Conservation (phyloP, 2,329 filamentous ascomycete genomes). For the Fusarium devonianum region DNA sequence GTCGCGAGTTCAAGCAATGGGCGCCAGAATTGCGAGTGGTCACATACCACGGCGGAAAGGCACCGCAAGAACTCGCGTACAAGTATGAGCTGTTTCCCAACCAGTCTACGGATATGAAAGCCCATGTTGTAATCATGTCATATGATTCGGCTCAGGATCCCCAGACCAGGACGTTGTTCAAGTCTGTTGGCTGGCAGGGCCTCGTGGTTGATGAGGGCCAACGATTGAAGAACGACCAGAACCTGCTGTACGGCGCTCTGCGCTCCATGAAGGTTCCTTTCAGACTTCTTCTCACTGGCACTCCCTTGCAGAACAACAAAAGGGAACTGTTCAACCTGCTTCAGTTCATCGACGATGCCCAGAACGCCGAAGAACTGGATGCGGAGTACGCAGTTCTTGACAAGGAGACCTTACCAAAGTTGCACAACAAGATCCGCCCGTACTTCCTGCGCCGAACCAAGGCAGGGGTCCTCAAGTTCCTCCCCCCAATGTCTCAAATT, state of each 20-base stretch:
- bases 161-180: slow-evolving; percentile 70
- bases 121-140: slow-evolving; percentile 92
- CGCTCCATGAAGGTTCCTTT: slow-evolving; percentile 79
- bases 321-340: slow-evolving; percentile 95
- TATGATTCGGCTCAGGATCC: slow-evolving; percentile 88
- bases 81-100: slow-evolving; percentile 85
- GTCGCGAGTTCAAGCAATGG: slow-evolving; percentile 94
- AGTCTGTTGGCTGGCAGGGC: slow-evolving; percentile 79
- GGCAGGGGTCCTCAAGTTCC: slow-evolving; percentile 85
- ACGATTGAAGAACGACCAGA: slow-evolving; percentile 91
- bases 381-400: slow-evolving; percentile 79
- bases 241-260: slow-evolving; percentile 78
- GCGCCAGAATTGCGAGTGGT: slow-evolving; percentile 85
- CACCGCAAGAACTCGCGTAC: slow-evolving; percentile 77
- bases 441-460: slow-evolving; percentile 82
- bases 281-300: slow-evolving; percentile 86
- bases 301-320: slow-evolving; percentile 94
- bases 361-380: slow-evolving; percentile 77
- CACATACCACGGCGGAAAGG: slow-evolving; percentile 84
- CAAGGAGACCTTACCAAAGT: slow-evolving; percentile 78
- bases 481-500: slow-evolving; percentile 93
- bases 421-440: slow-evolving; percentile 83
- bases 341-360: slow-evolving; percentile 82
- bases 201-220: slow-evolving; percentile 96
- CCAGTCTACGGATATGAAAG: slow-evolving; percentile 72